These are phyloP conservation scores for Naganishia antarctica DNA, from an alignment of 768 basidiomycete species.

Conservation along the genomic window DNA sequence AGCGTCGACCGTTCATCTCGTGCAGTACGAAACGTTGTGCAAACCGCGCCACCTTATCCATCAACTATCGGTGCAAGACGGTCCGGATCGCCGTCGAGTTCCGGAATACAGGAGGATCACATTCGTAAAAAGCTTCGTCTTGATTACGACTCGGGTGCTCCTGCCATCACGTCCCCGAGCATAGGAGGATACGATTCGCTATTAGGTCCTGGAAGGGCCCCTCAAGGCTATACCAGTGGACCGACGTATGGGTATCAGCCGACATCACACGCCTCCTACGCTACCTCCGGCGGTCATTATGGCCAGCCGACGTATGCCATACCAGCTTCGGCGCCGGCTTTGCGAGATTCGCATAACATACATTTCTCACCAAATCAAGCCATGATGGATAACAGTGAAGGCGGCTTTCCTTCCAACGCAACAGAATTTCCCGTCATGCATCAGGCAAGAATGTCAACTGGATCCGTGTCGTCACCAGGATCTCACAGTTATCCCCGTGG, in stretches of 20 bases:
- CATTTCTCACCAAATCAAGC: background rate
- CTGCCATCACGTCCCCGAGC: background rate
- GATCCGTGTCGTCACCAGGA: background rate
- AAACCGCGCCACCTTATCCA: conserved; percentile 3
- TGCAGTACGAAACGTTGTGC: conserved; percentile 8
- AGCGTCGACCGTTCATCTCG: no score
- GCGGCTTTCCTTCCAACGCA: conserved; percentile 2
- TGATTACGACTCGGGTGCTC: background rate
- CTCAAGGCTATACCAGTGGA: background rate
- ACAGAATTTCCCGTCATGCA: background rate
- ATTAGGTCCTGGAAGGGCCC: background rate
- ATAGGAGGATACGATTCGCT: conserved; percentile 9
- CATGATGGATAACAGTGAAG: background rate
- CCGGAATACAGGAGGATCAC: conserved; percentile 5
- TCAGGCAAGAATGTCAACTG: conserved; percentile 10
- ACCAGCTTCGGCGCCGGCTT: conserved; percentile 7
- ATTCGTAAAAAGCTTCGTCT: conserved; percentile 3
- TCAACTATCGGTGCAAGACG: background rate
- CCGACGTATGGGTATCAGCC: background rate
- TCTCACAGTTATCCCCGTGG: background rate
- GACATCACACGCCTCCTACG: background rate
- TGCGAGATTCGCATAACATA: background rate
- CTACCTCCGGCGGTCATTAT: background rate
- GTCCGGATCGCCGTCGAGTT: background rate
- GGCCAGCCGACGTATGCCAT: background rate